Evolutionary conservation across 2,329 filamentous ascomycete genomes (phyloP).

Genomic region (Westerdykella sp.): DNA sequence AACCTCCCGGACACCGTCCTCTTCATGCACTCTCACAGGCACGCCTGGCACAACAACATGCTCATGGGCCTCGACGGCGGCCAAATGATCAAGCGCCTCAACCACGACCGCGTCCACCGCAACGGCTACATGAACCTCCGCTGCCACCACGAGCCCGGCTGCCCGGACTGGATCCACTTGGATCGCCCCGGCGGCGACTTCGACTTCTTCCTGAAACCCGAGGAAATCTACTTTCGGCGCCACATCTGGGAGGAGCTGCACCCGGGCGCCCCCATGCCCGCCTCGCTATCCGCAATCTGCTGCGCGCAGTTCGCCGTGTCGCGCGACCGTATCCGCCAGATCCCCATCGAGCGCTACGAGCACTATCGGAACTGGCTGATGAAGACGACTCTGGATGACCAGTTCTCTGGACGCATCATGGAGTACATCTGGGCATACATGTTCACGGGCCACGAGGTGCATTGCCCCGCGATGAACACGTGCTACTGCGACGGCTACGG

Average conservation of each 20-base stretch:
- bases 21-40: slow-evolving; percentile 50
- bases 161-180: slow-evolving; percentile 53
- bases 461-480: slow-evolving; percentile 35
- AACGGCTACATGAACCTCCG: slow-evolving; percentile 56
- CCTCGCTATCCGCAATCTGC: slow-evolving; percentile 42
- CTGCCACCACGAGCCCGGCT: slow-evolving; percentile 54
- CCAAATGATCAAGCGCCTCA: slow-evolving; percentile 47
- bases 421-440: slow-evolving; percentile 40
- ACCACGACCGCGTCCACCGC: slow-evolving; percentile 46
- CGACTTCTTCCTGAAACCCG: slow-evolving; percentile 36
- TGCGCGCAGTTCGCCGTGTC: slow-evolving; percentile 53
- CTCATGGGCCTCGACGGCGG: slow-evolving; percentile 47
- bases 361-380: slow-evolving; percentile 50
- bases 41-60: slow-evolving; percentile 56
- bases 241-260: slow-evolving; percentile 39
- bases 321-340: slow-evolving; percentile 44
- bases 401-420: slow-evolving; percentile 35
- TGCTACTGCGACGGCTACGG: slow-evolving; percentile 61
- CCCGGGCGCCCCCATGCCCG: slow-evolving; percentile 35
- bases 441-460: slow-evolving; percentile 35
- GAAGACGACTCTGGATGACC: slow-evolving; percentile 32
- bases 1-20: slow-evolving; percentile 52
- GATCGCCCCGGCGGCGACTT: slow-evolving; percentile 37
- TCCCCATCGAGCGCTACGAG: slow-evolving; percentile 47
- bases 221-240: slow-evolving; percentile 33